Base-by-base conservation (phyloP, 352 stramenopile species). In the Aphanomyces invadans region DNA sequence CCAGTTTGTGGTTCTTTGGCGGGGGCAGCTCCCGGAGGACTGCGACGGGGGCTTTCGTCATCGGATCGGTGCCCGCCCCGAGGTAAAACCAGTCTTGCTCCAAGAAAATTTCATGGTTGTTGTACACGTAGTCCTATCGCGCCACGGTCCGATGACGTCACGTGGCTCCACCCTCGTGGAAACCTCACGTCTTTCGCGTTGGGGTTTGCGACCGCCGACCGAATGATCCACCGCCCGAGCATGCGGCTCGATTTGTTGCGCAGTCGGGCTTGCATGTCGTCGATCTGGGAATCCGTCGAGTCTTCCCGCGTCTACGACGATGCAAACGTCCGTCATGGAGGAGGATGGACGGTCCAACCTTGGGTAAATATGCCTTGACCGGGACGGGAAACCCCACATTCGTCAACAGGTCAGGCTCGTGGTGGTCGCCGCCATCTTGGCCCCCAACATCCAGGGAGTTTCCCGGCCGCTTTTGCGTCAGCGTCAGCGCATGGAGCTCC, bases 11-110 rank as follows among this genome's bases (percentile, higher is more conserved):
- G 0, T 69, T 64, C 28, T 66, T 54, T 59, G 29, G 48, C 23
- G 74, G 68, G 4, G 81, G 80, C 7, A 90, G 53, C 46, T 90
- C 79, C 0, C 83, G 80, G 25, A 92, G 65, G 11, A 92, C 80
- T 0, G 83, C 83, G n/a, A 81, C 33, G 9, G 42, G 31, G n/a
- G 19, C 25, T 26, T n/a, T 45, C 17, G 28, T 26, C 11, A 76
- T 75, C 9, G 75, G 74, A 42, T 89, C 82, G 19, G 76, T 83
- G 62, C 90, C 83, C 0, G 83, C 81, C 21, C 77, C 80, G 7
- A 92, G 66, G 52, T 92, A 90, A 71, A 92, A 92, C 81, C 83
- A 90, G 71, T 92, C 81, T 51, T 92, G 83, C 74, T 92, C 81
- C 15, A 92, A 63, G 62, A 86, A 92, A 17, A 92, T 74, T 67